These are phyloP conservation scores for Tritrichomonas foetus DNA, from an alignment of 208 protist genomes.

Conservation along the genomic window DNA sequence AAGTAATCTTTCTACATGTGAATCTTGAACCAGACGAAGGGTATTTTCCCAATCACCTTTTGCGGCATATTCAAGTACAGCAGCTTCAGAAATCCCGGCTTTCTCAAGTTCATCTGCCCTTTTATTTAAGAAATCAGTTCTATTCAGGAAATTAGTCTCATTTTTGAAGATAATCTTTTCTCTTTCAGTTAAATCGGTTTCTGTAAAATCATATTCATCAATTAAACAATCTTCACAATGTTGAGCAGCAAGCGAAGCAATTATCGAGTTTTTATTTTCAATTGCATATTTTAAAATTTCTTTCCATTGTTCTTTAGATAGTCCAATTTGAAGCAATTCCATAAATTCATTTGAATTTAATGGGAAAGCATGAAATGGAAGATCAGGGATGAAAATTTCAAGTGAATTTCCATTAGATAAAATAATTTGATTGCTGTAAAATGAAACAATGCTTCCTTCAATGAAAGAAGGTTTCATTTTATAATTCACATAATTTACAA, in stretches of 20 bases:
- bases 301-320: neutral
- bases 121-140: no score
- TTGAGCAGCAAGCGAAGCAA: neutral
- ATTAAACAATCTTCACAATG: no score
- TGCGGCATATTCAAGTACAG: neutral
- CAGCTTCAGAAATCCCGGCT: neutral
- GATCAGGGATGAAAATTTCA: neutral
- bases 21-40: neutral
- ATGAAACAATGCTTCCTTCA: neutral
- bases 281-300: neutral
- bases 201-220: no score
- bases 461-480: neutral
- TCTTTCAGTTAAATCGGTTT: no score
- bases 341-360: neutral
- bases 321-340: neutral
- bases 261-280: neutral
- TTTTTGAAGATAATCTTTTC: no score
- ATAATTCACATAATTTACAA: neutral
- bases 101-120: constrained; percentile 39
- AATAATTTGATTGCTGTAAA: neutral
- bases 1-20: neutral
- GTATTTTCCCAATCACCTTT: neutral
- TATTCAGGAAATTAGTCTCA: no score
- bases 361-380: neutral
- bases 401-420: neutral